These are phyloP conservation scores for Suillus discolor DNA, from an alignment of 768 basidiomycete genomes.

Conservation along the genomic window DNA sequence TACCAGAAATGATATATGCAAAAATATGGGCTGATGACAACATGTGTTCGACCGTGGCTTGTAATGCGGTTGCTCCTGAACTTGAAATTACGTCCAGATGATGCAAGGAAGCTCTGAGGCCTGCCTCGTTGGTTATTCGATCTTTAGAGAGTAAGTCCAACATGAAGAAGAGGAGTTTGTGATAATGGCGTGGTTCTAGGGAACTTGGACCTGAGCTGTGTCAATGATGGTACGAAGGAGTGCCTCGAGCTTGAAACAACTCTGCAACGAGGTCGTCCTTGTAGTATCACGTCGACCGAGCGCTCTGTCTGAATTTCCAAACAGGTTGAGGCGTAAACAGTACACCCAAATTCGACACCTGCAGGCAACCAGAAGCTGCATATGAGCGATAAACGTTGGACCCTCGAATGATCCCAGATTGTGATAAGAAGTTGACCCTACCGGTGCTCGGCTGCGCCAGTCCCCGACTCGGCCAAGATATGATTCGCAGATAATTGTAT, in stretches of 20 bases:
- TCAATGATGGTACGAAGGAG: not conserved
- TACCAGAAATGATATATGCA: slow-evolving; percentile 32
- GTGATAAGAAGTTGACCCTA: not conserved
- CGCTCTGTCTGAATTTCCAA: not conserved
- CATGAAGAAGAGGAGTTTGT: not conserved
- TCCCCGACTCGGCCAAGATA: too few species aligned
- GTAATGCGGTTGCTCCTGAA: slow-evolving; percentile 21
- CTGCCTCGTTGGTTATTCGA: slow-evolving; percentile 20
- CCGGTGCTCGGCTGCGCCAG: too few species aligned
- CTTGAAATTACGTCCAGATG: slow-evolving; percentile 29
- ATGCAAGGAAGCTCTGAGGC: slow-evolving; percentile 17
- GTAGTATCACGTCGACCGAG: not conserved
- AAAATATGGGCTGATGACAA: slow-evolving; percentile 29
- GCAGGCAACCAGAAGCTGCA: not conserved
- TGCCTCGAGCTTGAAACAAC: not conserved
- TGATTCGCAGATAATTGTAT: too few species aligned
- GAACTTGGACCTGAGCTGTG: not conserved
- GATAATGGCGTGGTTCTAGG: too few species aligned
- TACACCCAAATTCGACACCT: not conserved
- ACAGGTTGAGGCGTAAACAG: not conserved
- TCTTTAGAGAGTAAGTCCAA: slow-evolving; percentile 7
- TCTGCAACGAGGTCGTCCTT: not conserved
- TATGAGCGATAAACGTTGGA: not conserved
- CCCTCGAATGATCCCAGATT: not conserved
- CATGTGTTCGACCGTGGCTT: slow-evolving; percentile 29